phyloP scores from a whole-genome alignment of 352 stramenopile species.

The Phytophthora colocasiae region DNA sequence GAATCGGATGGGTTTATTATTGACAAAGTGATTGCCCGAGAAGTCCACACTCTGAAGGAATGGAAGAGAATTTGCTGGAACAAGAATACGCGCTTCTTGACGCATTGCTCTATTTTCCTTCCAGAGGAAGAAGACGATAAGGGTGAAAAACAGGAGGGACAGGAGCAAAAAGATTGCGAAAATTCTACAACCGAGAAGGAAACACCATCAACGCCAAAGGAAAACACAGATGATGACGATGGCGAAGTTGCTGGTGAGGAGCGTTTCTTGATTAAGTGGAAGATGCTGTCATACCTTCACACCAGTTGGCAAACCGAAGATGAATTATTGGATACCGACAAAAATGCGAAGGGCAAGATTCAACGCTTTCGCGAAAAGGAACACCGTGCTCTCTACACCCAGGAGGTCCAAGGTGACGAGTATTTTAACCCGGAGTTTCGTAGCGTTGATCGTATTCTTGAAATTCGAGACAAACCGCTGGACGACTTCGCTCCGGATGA shows the following conservation, averaged over 20 bases:
- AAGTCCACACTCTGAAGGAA: conserved; percentile 82
- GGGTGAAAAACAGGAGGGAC: conserved; percentile 1
- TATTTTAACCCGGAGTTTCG: conserved; percentile 93
- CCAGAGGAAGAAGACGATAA: conserved; percentile 51
- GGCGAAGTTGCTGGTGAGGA: conserved; percentile 63
- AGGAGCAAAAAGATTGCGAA: conserved; percentile 11
- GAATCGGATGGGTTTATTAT: conserved; percentile 75
- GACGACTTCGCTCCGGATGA: conserved; percentile 73
- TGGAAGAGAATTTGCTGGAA: conserved; percentile 80
- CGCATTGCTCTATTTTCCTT: conserved; percentile 85
- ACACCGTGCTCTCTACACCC: conserved; percentile 49
- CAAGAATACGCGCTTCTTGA: conserved; percentile 81
- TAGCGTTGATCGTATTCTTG: conserved; percentile 90
- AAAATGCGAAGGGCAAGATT: conserved; percentile 88
- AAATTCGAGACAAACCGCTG: conserved; percentile 77
- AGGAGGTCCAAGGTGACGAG: conserved; percentile 79
- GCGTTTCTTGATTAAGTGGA: conserved; percentile 93
- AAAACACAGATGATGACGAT: conserved; percentile 26
- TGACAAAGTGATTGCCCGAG: conserved; percentile 81
- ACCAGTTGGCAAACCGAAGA: conserved; percentile 91
- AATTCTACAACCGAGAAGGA: neutral
- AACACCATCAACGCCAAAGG: conserved; percentile 6
- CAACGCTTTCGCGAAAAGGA: conserved; percentile 89
- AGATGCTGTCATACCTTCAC: conserved; percentile 89
- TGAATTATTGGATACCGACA: conserved; percentile 82